phyloP scores from a whole-genome alignment of 495 filamentous ascomycete species.

The Geopyxis carbonaria region DNA sequence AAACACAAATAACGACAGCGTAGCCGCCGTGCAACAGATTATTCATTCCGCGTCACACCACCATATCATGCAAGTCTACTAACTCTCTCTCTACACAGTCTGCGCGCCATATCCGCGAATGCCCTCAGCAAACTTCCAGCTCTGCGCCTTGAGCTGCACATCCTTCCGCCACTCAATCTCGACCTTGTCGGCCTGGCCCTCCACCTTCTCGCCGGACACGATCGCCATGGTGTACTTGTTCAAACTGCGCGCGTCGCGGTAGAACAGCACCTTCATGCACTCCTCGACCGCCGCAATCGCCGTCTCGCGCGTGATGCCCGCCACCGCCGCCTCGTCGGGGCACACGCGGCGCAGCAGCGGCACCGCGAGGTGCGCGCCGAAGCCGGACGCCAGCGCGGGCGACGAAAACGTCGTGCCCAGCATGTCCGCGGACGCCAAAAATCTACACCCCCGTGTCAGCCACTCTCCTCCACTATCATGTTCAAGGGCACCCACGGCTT shows the following conservation, averaged over 20 bases:
- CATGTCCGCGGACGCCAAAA: slow-evolving; percentile 77
- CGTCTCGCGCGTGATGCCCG: slow-evolving; percentile 52
- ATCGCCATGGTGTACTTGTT: slow-evolving; percentile 84
- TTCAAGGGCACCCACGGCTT: slow-evolving; percentile 35
- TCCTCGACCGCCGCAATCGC: slow-evolving; percentile 67
- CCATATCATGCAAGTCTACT: background rate
- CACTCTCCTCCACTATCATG: background rate
- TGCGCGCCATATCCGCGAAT: slow-evolving; percentile 67
- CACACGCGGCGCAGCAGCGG: slow-evolving; percentile 71
- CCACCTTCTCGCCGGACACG: slow-evolving; percentile 54
- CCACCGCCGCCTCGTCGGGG: slow-evolving; percentile 60
- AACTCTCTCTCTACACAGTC: slow-evolving; percentile 36
- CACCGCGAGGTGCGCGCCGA: slow-evolving; percentile 80
- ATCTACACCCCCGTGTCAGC: slow-evolving; percentile 24
- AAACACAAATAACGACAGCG: no score
- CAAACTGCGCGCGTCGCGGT: slow-evolving; percentile 82
- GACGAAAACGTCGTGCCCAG: slow-evolving; percentile 79
- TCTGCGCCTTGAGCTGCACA: slow-evolving; percentile 48
- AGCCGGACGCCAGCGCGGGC: slow-evolving; percentile 81
- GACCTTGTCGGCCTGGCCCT: slow-evolving; percentile 39
- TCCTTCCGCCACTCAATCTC: slow-evolving; percentile 22
- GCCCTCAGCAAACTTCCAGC: slow-evolving; percentile 89
- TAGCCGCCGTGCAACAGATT: no score
- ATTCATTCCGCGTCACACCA: no score
- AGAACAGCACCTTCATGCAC: slow-evolving; percentile 96